Conservation (phyloP, 2,329 filamentous ascomycete genomes). For the Fusarium lyarnte region DNA sequence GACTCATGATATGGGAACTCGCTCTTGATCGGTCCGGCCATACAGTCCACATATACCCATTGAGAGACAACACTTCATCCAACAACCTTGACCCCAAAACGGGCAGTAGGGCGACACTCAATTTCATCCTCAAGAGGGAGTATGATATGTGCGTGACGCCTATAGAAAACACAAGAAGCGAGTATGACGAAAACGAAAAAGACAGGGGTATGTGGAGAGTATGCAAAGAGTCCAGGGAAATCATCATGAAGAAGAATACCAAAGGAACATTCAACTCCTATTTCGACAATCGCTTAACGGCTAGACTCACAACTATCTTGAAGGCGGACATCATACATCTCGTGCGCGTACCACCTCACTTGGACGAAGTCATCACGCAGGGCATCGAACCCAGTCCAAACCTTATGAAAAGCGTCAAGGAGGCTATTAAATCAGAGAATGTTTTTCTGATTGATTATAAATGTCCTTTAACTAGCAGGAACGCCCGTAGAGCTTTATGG, state of each 20-base stretch:
- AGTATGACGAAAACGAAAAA: too few relatives aligned
- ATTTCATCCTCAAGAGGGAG: neutral
- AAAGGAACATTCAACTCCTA: neutral
- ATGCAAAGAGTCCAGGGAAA: neutral
- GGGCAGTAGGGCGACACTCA: neutral
- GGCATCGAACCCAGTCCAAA: fast-evolving
- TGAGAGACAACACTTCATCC: neutral
- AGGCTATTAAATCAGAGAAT: neutral
- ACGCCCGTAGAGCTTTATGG: neutral
- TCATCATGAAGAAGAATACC: neutral
- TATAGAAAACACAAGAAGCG: neutral
- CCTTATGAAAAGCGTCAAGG: too few relatives aligned
- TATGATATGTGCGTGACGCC: neutral
- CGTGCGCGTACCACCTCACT: neutral
- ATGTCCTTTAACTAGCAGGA: neutral
- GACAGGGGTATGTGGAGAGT: neutral
- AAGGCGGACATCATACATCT: neutral
- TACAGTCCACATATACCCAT: neutral
- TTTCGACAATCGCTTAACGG: neutral
- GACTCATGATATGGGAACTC: neutral
- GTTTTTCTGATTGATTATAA: neutral
- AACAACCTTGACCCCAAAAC: fast-evolving
- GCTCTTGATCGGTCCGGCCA: neutral
- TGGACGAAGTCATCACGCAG: neutral
- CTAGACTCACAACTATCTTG: neutral